phyloP scores from a whole-genome alignment of 2,329 filamentous ascomycete species.

The Scorias spongiosa region DNA sequence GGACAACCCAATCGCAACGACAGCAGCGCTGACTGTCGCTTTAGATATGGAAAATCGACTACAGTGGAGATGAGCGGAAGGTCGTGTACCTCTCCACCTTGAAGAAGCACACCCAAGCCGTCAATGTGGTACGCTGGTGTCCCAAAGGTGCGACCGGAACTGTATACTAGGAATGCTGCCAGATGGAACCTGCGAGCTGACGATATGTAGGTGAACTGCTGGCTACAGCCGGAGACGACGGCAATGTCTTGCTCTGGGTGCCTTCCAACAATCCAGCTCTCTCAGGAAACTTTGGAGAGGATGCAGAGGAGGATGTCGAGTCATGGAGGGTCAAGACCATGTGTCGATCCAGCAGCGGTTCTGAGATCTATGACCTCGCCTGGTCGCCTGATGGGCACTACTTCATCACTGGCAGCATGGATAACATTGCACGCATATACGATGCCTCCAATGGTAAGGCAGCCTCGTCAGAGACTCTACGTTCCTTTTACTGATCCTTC shows the following conservation, averaged over 20 bases:
- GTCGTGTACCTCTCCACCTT: constrained; percentile 87
- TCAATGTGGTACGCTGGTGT: constrained; percentile 94
- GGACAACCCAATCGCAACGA: constrained; percentile 17
- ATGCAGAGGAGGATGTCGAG: constrained; percentile 83
- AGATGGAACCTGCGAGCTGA: background rate
- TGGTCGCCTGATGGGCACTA: constrained; percentile 96
- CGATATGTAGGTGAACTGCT: constrained; percentile 61
- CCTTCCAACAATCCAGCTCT: constrained; percentile 61
- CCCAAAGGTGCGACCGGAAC: constrained; percentile 55
- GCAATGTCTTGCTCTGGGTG: constrained; percentile 93
- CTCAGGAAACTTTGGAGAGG: constrained; percentile 49
- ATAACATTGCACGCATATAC: constrained; percentile 95
- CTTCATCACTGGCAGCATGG: constrained; percentile 98
- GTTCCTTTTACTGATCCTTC: constrained; percentile 6
- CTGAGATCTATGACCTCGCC: constrained; percentile 94
- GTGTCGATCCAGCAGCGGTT: constrained; percentile 74
- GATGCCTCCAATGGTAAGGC: constrained; percentile 71
- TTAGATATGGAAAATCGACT: constrained; percentile 82
- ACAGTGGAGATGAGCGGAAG: constrained; percentile 69
- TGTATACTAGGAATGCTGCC: too few relatives aligned
- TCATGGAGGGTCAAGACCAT: constrained; percentile 95
- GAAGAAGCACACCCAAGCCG: constrained; percentile 85
- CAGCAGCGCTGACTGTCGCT: constrained; percentile 2
- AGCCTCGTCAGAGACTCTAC: background rate
- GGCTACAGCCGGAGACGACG: constrained; percentile 90